Percentiles rank a stretch among this genome's conserved stretches.
These are phyloP conservation scores for Capillidium rhysosporum DNA, from an alignment of 371 early-diverging fungal genomes.

Conservation along the genomic window DNA sequence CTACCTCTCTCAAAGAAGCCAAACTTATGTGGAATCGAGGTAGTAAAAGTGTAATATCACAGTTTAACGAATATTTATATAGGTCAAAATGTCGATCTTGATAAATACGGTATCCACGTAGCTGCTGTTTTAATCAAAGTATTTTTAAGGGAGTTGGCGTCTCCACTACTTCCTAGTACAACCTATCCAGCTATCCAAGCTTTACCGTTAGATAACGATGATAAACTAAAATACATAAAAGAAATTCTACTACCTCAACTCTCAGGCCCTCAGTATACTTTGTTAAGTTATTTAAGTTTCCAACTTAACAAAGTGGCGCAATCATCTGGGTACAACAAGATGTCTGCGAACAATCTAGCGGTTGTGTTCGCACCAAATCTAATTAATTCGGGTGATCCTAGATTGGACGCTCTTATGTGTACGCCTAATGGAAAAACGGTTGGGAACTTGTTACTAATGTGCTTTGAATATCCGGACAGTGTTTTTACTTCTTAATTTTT, in stretches of 20 bases:
- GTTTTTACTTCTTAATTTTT: neutral
- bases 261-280: conserved; percentile 13
- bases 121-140: conserved; percentile 69
- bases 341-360: conserved; percentile 68
- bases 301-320: conserved; percentile 38
- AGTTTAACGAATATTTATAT: conserved; percentile 11
- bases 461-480: neutral
- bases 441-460: neutral
- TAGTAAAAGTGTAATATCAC: neutral
- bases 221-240: conserved; percentile 16
- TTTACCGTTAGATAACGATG: conserved; percentile 10
- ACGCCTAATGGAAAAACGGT: conserved; percentile 6
- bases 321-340: conserved; percentile 35
- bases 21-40: conserved; percentile 48
- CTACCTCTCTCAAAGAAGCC: conserved; percentile 30
- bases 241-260: conserved; percentile 21
- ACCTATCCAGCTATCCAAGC: conserved; percentile 20
- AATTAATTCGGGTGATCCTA: conserved; percentile 37
- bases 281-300: conserved; percentile 37
- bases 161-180: conserved; percentile 36
- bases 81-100: conserved; percentile 22
- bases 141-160: conserved; percentile 65
- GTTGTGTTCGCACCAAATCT: conserved; percentile 79
- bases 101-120: conserved; percentile 49
- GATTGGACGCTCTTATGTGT: conserved; percentile 23